Conservation (phyloP, 2,329 filamentous ascomycete species). For the Emericellopsis cladophorae region DNA sequence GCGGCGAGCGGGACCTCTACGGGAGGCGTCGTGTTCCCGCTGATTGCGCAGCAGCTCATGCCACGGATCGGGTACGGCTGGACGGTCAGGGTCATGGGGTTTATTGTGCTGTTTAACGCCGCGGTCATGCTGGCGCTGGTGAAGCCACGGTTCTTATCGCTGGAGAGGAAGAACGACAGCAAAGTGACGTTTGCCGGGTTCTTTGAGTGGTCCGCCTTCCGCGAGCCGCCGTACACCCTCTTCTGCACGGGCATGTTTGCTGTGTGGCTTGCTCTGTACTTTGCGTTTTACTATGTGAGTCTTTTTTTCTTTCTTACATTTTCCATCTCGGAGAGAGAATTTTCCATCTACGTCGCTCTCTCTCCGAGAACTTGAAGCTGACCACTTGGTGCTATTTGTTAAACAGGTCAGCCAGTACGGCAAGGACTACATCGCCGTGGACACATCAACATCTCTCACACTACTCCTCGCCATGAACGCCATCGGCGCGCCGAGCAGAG, state of each 20-base stretch:
- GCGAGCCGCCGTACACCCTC: constrained; percentile 26
- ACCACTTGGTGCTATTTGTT: constrained; percentile 16
- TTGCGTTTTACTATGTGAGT: constrained; percentile 1
- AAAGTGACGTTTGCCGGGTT: constrained; percentile 22
- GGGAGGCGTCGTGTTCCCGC: constrained; percentile 35
- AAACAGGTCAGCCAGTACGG: constrained; percentile 17
- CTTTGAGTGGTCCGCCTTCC: constrained; percentile 37
- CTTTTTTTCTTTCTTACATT: too few relatives aligned
- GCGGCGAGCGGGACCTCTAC: constrained; percentile 43
- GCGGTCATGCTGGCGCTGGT: constrained; percentile 25
- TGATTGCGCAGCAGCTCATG: constrained; percentile 41
- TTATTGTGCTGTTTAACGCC: constrained; percentile 39
- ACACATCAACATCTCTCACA: constrained; percentile 38
- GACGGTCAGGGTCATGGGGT: constrained; percentile 49
- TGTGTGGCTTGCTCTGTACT: constrained; percentile 1
- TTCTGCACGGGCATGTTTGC: constrained; percentile 15
- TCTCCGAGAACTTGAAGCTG: too few relatives aligned
- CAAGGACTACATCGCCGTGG: constrained; percentile 25
- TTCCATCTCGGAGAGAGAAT: too few relatives aligned
- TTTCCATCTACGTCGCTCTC: constrained; percentile 16
- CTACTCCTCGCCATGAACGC: constrained; percentile 48
- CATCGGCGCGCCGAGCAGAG: constrained; percentile 40
- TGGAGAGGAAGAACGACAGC: constrained; percentile 15
- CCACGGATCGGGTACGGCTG: constrained; percentile 49
- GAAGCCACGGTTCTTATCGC: constrained; percentile 33